These are phyloP conservation scores for Acanthamoeba triangularis DNA, from an alignment of 208 protist genomes.

Conservation along the genomic window DNA sequence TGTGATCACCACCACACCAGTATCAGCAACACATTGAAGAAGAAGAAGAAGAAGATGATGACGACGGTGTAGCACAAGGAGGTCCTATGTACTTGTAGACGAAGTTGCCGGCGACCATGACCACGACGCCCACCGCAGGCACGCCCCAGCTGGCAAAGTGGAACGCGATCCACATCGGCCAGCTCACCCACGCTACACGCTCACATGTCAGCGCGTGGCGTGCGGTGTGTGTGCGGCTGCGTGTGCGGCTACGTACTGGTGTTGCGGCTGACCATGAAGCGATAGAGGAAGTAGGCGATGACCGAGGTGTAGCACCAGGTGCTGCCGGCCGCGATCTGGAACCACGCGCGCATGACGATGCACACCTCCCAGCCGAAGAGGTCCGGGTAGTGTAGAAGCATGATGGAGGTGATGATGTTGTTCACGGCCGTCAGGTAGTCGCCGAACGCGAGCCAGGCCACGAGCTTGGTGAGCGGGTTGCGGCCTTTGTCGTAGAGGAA, in stretches of 20 bases:
- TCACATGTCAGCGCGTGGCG: background rate
- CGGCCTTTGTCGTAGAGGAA: constrained; percentile 69
- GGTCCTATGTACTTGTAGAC: constrained; percentile 4
- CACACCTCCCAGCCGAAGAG: constrained; percentile 26
- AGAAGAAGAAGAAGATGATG: too few relatives aligned
- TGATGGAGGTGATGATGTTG: constrained; percentile 52
- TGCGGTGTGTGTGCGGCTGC: background rate
- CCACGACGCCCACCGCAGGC: constrained; percentile 18
- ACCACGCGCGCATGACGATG: constrained; percentile 62
- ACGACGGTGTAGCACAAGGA: too few relatives aligned
- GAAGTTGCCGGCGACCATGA: constrained; percentile 53
- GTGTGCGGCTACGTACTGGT: background rate
- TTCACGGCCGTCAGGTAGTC: constrained; percentile 40
- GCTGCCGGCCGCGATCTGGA: constrained; percentile 63
- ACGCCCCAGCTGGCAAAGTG: constrained; percentile 54
- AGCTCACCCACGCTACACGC: background rate
- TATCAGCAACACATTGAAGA: background rate
- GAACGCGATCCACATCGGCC: constrained; percentile 44
- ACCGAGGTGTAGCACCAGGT: constrained; percentile 71
- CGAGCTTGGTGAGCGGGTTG: constrained; percentile 56
- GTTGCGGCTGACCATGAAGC: constrained; percentile 1
- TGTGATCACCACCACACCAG: background rate
- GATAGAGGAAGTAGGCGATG: constrained; percentile 57
- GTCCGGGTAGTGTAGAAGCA: constrained; percentile 39
- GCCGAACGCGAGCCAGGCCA: constrained; percentile 58